A percentile compares a stretch with the other conserved stretches of the same genome.
Evolutionary conservation across 1,284 basidiomycete genomes (phyloP).

Genomic region (Leccinum colubrinum): DNA sequence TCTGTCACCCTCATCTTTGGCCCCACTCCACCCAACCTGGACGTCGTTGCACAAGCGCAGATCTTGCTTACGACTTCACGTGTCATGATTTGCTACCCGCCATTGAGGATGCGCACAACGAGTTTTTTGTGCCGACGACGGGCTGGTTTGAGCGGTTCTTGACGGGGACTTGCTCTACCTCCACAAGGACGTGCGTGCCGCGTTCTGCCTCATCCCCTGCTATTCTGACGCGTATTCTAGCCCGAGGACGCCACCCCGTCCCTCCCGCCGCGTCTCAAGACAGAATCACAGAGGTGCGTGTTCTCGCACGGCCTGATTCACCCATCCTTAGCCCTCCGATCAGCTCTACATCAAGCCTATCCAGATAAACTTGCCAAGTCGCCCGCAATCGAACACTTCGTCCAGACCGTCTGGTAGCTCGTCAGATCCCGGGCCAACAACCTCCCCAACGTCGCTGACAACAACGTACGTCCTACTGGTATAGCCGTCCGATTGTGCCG

Average conservation of each 20-base stretch:
- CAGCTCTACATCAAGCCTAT: slow-evolving; percentile 78
- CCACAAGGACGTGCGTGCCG: slow-evolving; percentile 58
- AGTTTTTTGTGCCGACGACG: slow-evolving; percentile 70
- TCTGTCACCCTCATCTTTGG: too few relatives aligned
- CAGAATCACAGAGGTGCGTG: slow-evolving; percentile 74
- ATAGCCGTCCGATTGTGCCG: not conserved
- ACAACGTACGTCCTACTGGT: slow-evolving; percentile 53
- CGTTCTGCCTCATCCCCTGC: slow-evolving; percentile 2
- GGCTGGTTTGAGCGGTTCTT: slow-evolving; percentile 83
- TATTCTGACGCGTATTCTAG: slow-evolving; percentile 37
- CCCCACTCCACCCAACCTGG: too few relatives aligned
- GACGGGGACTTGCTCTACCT: slow-evolving; percentile 69
- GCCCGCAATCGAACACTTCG: too few relatives aligned
- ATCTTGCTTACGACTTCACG: slow-evolving; percentile 56
- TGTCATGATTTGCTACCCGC: slow-evolving; percentile 94
- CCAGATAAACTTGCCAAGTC: too few relatives aligned
- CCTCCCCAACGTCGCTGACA: slow-evolving; percentile 71
- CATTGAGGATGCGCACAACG: slow-evolving; percentile 86
- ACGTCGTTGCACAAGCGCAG: too few relatives aligned
- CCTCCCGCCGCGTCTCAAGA: slow-evolving; percentile 86
- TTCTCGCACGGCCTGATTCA: not conserved
- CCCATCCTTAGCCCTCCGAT: slow-evolving; percentile 3
- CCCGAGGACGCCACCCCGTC: slow-evolving; percentile 84
- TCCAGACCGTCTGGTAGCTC: slow-evolving; percentile 81
- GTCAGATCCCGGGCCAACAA: slow-evolving; percentile 59